phyloP scores from a whole-genome alignment of 2,329 filamentous ascomycete species.

The Parascedosporium putredinis region DNA sequence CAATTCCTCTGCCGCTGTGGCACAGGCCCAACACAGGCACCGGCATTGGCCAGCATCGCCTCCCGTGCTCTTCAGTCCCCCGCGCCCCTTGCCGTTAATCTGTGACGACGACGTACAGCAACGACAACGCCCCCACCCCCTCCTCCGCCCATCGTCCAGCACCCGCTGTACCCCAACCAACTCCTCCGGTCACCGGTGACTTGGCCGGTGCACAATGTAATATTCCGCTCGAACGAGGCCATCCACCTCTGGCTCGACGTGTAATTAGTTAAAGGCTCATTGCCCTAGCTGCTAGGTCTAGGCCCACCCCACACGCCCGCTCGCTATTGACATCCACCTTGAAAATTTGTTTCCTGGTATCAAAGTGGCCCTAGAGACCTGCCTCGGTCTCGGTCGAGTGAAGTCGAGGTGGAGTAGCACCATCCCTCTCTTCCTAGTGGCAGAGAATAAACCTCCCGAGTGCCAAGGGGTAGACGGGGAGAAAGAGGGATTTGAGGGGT shows the following conservation, averaged over 20 bases:
- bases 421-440: neutral
- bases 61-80: neutral
- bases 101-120: neutral
- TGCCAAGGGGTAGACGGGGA: neutral
- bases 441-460: neutral
- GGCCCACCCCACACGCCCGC: conserved; percentile 1
- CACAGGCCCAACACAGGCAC: neutral
- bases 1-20: neutral
- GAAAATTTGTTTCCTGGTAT: neutral
- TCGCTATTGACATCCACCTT: neutral
- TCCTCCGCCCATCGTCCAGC: too few relatives aligned
- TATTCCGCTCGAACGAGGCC: neutral
- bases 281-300: neutral
- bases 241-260: neutral
- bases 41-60: neutral
- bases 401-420: neutral
- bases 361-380: neutral
- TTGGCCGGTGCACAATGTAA: neutral
- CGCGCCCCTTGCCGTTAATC: neutral
- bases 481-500: too few relatives aligned
- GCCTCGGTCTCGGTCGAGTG: conserved; percentile 2
- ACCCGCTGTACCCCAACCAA: too few relatives aligned
- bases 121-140: neutral
- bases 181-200: conserved; percentile 3
- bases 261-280: neutral